A percentile compares a stretch with the other conserved stretches of the same genome.
These are phyloP conservation scores for Cyberlindnera samutprakarnensis DNA, from an alignment of 805 yeast genomes.

Conservation along the genomic window DNA sequence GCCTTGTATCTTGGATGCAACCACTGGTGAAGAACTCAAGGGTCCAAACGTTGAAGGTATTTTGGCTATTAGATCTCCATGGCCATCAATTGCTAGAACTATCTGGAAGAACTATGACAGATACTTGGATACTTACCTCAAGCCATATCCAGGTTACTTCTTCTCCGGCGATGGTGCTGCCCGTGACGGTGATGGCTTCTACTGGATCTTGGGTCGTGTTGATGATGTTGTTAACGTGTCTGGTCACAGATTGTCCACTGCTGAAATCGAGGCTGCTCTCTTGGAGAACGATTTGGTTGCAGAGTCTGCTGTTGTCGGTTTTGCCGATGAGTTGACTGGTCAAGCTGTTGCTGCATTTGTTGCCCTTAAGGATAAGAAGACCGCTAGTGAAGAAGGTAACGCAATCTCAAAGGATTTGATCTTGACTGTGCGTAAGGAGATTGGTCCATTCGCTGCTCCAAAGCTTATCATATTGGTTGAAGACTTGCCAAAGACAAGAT, in stretches of 20 bases:
- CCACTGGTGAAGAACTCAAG: slow-evolving; percentile 56
- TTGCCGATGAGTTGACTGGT: slow-evolving; percentile 77
- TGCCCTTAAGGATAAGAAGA: slow-evolving; percentile 47
- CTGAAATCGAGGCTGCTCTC: slow-evolving; percentile 80
- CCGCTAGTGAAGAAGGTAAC: slow-evolving; percentile 19
- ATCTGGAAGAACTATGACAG: slow-evolving; percentile 72
- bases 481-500: slow-evolving; percentile 80
- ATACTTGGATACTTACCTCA: slow-evolving; percentile 73
- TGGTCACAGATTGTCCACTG: slow-evolving; percentile 83
- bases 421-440: slow-evolving; percentile 66
- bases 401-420: slow-evolving; percentile 54
- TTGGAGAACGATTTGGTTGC: slow-evolving; percentile 64
- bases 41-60: slow-evolving; percentile 79
- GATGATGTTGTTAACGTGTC: slow-evolving; percentile 86
- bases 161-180: slow-evolving; percentile 92
- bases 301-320: slow-evolving; percentile 81
- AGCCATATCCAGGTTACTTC: slow-evolving; percentile 75
- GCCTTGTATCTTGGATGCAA: slow-evolving; percentile 67
- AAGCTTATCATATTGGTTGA: slow-evolving; percentile 63
- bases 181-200: slow-evolving; percentile 75
- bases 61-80: slow-evolving; percentile 57
- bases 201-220: slow-evolving; percentile 82
- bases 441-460: slow-evolving; percentile 86
- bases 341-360: slow-evolving; percentile 83
- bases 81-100: slow-evolving; percentile 86